Conservation (phyloP, 306 rosid species). For the Parietaria judaica region DNA sequence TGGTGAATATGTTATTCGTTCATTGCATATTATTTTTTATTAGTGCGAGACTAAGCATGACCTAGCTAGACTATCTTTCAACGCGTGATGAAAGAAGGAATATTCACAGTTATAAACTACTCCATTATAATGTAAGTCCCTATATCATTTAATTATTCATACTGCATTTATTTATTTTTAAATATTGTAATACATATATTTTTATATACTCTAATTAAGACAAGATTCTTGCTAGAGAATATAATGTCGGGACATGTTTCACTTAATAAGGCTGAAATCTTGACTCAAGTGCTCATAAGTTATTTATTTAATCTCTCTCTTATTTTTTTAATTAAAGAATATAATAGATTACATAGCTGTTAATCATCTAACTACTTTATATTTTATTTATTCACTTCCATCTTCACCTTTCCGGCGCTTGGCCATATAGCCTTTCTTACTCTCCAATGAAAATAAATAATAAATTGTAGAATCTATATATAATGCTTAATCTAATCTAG, state of each 20-base stretch:
- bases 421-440: constrained; percentile 8
- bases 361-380: background rate
- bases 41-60: background rate
- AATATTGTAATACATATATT: background rate
- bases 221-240: constrained; percentile 1
- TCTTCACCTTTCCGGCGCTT: no score
- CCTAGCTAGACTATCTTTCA: constrained; percentile 4
- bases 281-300: background rate
- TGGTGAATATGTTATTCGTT: background rate
- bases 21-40: background rate
- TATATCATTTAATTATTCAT: background rate
- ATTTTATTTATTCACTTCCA: no score
- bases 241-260: constrained; percentile 18
- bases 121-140: background rate
- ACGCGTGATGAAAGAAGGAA: constrained; percentile 1
- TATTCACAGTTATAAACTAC: constrained; percentile 1
- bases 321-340: background rate
- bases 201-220: background rate
- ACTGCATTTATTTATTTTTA: no score
- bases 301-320: background rate
- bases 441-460: background rate
- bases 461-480: no score
- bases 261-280: constrained; percentile 11
- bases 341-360: background rate
- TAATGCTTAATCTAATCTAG: background rate